Evolutionary conservation across 2,329 filamentous ascomycete species (phyloP).

Genomic region (Albifimbria verrucaria): DNA sequence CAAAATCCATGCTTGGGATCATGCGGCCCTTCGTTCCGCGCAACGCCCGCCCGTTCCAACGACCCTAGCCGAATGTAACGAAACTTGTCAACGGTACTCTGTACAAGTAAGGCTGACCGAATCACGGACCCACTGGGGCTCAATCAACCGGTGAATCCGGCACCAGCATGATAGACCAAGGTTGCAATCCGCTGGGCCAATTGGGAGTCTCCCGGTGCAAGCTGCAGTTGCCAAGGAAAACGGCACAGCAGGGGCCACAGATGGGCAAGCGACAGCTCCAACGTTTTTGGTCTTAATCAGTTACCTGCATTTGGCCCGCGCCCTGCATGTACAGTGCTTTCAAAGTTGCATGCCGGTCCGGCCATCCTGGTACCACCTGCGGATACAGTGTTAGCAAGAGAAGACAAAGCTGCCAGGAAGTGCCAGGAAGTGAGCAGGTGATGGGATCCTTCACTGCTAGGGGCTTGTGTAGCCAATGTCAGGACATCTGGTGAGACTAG

Average conservation of each 20-base stretch:
- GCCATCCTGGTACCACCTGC: not conserved
- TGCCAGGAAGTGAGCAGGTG: too few relatives aligned
- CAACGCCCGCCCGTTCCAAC: too few relatives aligned
- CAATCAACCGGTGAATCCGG: too few relatives aligned
- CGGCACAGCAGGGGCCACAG: not conserved
- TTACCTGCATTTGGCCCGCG: not conserved
- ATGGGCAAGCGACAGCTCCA: not conserved
- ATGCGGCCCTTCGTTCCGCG: too few relatives aligned
- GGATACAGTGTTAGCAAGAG: not conserved
- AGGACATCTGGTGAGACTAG: not conserved
- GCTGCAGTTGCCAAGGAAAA: not conserved
- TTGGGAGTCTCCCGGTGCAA: too few relatives aligned
- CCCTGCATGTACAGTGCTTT: not conserved
- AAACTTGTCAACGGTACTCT: too few relatives aligned
- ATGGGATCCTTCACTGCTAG: not conserved
- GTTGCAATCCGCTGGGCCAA: too few relatives aligned
- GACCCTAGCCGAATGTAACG: too few relatives aligned
- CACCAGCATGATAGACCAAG: too few relatives aligned
- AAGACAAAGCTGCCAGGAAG: not conserved
- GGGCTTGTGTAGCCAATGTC: not conserved
- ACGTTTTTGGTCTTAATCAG: not conserved
- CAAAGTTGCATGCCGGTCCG: not conserved
- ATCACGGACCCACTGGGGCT: too few relatives aligned
- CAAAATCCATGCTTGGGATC: too few relatives aligned
- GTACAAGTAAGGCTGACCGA: too few relatives aligned